Conservation (phyloP, 2,329 filamentous ascomycete species). For the Mycocentrospora acerina region DNA sequence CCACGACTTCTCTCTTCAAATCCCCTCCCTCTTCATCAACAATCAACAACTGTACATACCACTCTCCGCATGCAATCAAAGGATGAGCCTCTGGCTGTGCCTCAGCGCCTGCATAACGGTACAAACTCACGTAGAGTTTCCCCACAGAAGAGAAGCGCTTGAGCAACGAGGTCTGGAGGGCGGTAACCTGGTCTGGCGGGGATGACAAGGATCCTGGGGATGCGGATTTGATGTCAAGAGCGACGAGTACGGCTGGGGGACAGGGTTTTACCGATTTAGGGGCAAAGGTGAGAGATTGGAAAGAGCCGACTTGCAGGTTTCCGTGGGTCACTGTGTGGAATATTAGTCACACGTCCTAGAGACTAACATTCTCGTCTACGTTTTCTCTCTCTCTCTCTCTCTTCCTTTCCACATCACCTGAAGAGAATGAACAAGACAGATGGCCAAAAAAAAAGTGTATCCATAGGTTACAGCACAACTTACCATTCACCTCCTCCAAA, state of each 20-base stretch:
- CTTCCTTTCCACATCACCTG: no score
- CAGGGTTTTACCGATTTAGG: background rate
- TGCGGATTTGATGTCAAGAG: background rate
- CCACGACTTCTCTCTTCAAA: background rate
- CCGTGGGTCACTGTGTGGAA: background rate
- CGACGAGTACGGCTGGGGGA: conserved; percentile 1
- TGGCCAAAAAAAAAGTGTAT: no score
- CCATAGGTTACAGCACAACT: background rate
- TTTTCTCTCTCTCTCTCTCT: no score
- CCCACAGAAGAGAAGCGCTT: background rate
- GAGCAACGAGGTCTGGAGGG: background rate
- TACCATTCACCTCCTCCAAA: conserved; percentile 3
- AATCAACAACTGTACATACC: conserved; percentile 1
- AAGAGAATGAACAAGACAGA: no score
- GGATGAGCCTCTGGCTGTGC: background rate
- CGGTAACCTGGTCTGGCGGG: background rate
- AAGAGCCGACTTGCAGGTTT: background rate
- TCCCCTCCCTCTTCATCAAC: background rate
- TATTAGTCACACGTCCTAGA: no score
- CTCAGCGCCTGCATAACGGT: background rate
- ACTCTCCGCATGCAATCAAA: background rate
- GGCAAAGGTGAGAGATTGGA: conserved; percentile 1
- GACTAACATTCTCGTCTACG: no score
- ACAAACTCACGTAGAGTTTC: conserved; percentile 1
- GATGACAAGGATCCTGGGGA: background rate